Percentiles rank a stretch among this genome's conserved stretches.
phyloP scores from a whole-genome alignment of 495 filamentous ascomycete genomes.

The Penicillium roqueforti region DNA sequence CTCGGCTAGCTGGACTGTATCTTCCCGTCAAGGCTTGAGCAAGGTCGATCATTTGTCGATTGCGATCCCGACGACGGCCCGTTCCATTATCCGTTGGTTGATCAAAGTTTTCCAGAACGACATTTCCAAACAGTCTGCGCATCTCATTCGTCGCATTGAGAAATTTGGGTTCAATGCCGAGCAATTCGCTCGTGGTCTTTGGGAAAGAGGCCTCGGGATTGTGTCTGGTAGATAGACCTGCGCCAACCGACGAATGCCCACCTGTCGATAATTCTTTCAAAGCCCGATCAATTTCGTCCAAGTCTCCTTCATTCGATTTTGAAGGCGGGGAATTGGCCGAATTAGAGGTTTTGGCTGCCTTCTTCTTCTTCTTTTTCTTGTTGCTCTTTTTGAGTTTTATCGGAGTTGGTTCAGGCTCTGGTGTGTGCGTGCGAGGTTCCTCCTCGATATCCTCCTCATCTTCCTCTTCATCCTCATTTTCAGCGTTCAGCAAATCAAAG shows the following conservation, averaged over 20 bases:
- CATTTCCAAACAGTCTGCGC: conserved; percentile 83
- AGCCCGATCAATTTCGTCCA: conserved; percentile 83
- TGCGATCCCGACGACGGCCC: conserved; percentile 49
- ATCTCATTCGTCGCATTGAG: conserved; percentile 91
- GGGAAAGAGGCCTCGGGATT: conserved; percentile 43
- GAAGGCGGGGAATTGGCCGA: conserved; percentile 6
- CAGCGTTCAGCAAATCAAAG: conserved; percentile 50
- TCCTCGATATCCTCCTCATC: conserved; percentile 34
- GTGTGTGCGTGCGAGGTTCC: conserved; percentile 22
- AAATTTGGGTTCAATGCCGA: conserved; percentile 71
- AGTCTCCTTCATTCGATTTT: conserved; percentile 31
- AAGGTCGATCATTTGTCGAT: conserved; percentile 57
- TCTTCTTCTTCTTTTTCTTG: conserved; percentile 48
- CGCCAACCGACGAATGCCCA: conserved; percentile 15
- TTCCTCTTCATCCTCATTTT: conserved; percentile 58
- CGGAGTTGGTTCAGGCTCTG: conserved; percentile 16
- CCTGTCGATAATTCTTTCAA: conserved; percentile 57
- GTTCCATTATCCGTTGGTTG: conserved; percentile 51
- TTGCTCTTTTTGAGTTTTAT: conserved; percentile 41
- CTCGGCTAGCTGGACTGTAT: conserved; percentile 52
- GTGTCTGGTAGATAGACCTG: conserved; percentile 20
- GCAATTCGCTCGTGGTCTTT: conserved; percentile 48
- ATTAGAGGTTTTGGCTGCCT: conserved; percentile 22
- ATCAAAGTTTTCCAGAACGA: conserved; percentile 62
- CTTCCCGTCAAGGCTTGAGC: conserved; percentile 65